Base-by-base conservation (phyloP, 805 yeast species). In the Candida xiaguanensis region DNA sequence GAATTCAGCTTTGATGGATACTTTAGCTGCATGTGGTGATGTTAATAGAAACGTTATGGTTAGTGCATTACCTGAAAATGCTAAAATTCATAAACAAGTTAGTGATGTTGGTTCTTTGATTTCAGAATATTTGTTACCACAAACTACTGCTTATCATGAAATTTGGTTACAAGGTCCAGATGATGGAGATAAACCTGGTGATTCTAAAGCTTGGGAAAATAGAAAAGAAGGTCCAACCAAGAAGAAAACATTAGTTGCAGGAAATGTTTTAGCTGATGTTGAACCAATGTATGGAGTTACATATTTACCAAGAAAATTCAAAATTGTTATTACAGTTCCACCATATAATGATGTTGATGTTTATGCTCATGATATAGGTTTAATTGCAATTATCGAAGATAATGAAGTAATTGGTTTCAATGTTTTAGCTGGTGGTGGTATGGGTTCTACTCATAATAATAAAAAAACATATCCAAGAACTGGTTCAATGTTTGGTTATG, bases 11-110 rank as follows among this genome's bases (percentile, higher is more conserved):
- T 74, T 91, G 52, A 75, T 91, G 83, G 98, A 93, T 59, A 90
- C 97, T 7, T 75, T 91, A 43, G 98, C 95, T 44, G 98, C 98
- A 1, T 91, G 97, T 74, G 98, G 98, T 72, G 98, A 91, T 70
- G 98, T 91, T 31, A 86, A 87, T 69, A 84, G 98, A 77, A 91
- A 91, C 58, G 96, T 91, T 31, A 91, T 90, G 82, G 75, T 85
- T 39, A 77, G 91, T 43, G 95, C 96, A n/a, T 70, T 87, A 23
- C 97, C 97, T 13, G 76, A 75, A 22, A 88, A 88, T 57, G 85
- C 89, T 37, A 80, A 80, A 56, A 75, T 91, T 38, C 97, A 91
- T 59, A 63, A 67, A 23, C 90, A 90, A 65, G 75, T 91, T 48
- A 74, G 81, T 30, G 68, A 72, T 9, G 64, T 75, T 34, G 87